phyloP scores from a whole-genome alignment of 305 asterid species.

The Striga hermonthica region DNA sequence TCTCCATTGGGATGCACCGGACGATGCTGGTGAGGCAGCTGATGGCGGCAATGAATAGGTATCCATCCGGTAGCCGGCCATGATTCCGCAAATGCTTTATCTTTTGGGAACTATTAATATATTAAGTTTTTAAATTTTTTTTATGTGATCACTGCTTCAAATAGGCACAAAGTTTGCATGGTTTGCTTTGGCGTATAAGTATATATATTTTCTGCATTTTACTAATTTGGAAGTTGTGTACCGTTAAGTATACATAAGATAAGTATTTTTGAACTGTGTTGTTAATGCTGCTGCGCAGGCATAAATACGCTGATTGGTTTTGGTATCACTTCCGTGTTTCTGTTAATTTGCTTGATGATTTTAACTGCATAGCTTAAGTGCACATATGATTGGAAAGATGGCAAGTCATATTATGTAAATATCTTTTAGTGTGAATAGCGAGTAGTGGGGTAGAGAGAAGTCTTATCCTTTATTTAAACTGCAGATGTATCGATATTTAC shows the following conservation, averaged over 20 bases:
- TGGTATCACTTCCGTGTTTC: neutral
- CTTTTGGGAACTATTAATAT: neutral
- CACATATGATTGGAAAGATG: neutral
- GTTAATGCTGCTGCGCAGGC: too few relatives aligned
- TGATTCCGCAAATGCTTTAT: neutral
- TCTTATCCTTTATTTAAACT: too few relatives aligned
- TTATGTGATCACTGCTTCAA: too few relatives aligned
- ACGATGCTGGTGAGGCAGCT: neutral
- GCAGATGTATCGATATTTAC: too few relatives aligned
- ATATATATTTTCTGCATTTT: neutral
- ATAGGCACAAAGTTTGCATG: neutral
- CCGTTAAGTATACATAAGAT: neutral
- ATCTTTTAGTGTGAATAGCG: neutral
- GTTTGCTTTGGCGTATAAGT: neutral
- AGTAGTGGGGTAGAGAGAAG: neutral
- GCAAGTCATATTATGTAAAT: neutral
- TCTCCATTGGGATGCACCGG: neutral
- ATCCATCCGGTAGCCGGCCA: conserved; percentile 1
- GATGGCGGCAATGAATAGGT: conserved; percentile 6
- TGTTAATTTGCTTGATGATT: neutral
- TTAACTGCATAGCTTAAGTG: neutral
- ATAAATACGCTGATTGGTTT: neutral
- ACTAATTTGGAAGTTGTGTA: neutral
- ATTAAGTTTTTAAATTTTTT: neutral
- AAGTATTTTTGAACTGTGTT: neutral